Conservation (phyloP, 768 basidiomycete genomes). For the Tulasnella sp. region DNA sequence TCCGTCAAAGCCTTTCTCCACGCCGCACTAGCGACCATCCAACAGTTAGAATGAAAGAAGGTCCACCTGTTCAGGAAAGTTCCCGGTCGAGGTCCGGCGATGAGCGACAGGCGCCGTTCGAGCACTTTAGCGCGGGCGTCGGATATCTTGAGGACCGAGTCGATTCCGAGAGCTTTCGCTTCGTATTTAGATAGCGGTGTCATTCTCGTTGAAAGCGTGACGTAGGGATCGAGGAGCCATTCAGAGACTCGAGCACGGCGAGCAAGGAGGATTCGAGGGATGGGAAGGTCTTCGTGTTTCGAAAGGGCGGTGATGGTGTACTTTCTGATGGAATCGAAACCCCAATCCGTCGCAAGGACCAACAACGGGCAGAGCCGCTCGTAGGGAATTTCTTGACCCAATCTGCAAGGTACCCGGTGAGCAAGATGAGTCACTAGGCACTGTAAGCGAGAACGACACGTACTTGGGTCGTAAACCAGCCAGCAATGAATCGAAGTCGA, state of each 20-base stretch:
- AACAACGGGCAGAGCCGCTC: conserved; percentile 5
- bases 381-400: conserved; percentile 17
- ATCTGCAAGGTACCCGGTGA: neutral
- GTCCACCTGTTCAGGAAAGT: neutral
- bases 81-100: neutral
- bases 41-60: neutral
- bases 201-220: neutral
- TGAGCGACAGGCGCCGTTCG: neutral
- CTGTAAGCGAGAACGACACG: neutral
- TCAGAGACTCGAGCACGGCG: conserved; percentile 3
- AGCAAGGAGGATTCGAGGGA: conserved; percentile 6
- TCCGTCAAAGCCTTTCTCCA: conserved; percentile 22
- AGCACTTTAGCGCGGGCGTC: conserved; percentile 3
- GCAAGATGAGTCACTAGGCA: neutral
- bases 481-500: conserved; percentile 6
- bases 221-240: conserved; percentile 13
- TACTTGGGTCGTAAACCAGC: conserved; percentile 17
- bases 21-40: neutral
- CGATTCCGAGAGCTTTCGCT: conserved; percentile 1
- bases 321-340: neutral
- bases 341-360: conserved; percentile 23
- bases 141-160: conserved; percentile 1
- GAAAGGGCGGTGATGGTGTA: neutral
- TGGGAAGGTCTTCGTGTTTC: neutral
- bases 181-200: neutral